Evolutionary conservation across 768 basidiomycete species (phyloP).

Genomic region (Dentipellis sp.): DNA sequence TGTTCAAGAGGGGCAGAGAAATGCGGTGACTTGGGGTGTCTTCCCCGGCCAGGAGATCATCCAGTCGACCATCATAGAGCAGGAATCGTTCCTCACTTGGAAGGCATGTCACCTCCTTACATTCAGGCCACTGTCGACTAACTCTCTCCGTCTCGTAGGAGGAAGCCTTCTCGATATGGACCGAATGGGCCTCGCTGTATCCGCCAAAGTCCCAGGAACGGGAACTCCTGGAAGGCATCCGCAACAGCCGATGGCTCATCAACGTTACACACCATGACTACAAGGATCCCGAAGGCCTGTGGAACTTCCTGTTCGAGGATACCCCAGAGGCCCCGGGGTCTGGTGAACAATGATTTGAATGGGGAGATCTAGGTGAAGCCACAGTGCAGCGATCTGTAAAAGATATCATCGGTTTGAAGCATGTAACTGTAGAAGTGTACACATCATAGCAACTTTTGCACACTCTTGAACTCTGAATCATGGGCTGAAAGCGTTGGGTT

Average conservation of each 20-base stretch:
- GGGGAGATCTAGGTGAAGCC: too few species aligned
- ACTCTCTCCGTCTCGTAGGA: constrained; percentile 42
- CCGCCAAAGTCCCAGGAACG: constrained; percentile 67
- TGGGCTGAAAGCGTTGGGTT: too few species aligned
- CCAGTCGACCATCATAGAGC: constrained; percentile 95
- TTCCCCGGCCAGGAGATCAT: constrained; percentile 95
- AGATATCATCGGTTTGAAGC: too few species aligned
- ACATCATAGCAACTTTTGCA: too few species aligned
- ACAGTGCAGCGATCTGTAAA: too few species aligned
- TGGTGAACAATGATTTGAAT: too few species aligned
- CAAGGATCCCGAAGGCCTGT: constrained; percentile 67
- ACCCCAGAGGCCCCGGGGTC: background rate
- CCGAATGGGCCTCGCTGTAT: constrained; percentile 87
- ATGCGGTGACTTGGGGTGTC: constrained; percentile 98
- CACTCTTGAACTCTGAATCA: too few species aligned
- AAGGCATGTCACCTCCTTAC: constrained; percentile 48
- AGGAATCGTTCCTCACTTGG: constrained; percentile 92
- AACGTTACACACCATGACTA: constrained; percentile 93
- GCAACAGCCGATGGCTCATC: constrained; percentile 78
- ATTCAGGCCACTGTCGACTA: background rate
- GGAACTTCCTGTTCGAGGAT: constrained; percentile 67
- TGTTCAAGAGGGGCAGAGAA: constrained; percentile 67
- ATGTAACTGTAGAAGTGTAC: too few species aligned
- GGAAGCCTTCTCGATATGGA: constrained; percentile 95
- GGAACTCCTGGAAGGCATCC: constrained; percentile 59